Conservation (phyloP, 2,329 filamentous ascomycete genomes). For the Trichoderma sp. region DNA sequence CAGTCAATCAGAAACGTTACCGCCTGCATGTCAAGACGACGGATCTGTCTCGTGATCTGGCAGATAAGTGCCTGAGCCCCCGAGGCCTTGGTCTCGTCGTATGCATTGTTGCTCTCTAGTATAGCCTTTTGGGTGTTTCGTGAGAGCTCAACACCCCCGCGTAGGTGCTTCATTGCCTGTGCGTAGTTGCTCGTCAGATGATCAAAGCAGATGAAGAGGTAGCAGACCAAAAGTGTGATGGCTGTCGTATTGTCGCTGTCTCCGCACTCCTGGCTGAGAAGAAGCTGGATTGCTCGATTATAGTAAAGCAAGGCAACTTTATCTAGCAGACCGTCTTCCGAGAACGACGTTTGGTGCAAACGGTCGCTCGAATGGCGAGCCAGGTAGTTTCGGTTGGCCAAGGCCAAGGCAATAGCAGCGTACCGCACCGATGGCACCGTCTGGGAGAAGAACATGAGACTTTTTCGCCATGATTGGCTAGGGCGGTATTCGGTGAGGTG, state of each 20-base stretch:
- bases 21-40: conserved; percentile 6
- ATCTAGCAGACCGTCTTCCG: neutral
- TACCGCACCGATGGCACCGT: conserved; percentile 12
- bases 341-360: neutral
- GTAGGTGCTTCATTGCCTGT: conserved; percentile 13
- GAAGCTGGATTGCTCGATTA: conserved; percentile 10
- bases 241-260: neutral
- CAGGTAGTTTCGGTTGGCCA: conserved; percentile 1
- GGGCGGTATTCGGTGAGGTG: conserved; percentile 3
- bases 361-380: neutral
- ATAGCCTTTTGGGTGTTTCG: neutral
- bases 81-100: neutral
- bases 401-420: conserved; percentile 5
- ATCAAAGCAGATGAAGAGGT: conserved; percentile 19
- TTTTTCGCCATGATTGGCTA: neutral
- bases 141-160: conserved; percentile 7
- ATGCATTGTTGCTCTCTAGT: neutral
- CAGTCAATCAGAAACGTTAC: conserved; percentile 5
- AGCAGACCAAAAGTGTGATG: conserved; percentile 10
- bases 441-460: conserved; percentile 18
- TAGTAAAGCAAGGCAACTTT: neutral
- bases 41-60: conserved; percentile 12
- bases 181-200: conserved; percentile 4
- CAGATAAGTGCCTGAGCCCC: neutral
- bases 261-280: neutral